Evolutionary conservation across 2,329 filamentous ascomycete species (phyloP), one percentile per base, ranked within the genome.

Genomic region (Fusarium siculi): DNA sequence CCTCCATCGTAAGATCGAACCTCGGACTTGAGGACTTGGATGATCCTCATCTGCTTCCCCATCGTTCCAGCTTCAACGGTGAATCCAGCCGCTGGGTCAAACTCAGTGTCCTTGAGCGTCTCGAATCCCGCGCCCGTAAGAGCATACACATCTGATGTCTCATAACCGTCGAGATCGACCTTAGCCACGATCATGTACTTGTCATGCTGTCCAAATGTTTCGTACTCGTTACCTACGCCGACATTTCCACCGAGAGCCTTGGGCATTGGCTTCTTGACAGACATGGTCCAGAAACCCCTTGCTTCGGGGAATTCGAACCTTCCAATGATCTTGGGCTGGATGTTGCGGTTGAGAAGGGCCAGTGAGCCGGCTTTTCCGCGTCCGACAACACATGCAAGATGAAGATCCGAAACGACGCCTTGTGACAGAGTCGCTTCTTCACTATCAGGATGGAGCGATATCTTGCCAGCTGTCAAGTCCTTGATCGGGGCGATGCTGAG

Each of bases 1-100:
- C 94, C 92, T 82, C 92, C 92, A 80, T 98, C 95, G 77, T 98
- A 99, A 69, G 93, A 96, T 66, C 96, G 89, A 30, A 98, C 90
- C 78, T 98, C 96, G 4, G 91, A 94, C 73, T 92, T 93, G 59
- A 97, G 86, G 5, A 97, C 92, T 79, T 98, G 96, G 21, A 98
- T 92, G 39, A 98, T 91, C 66, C 94, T 90, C 79, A 89, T 93
- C 68, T 93, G 91, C 57, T 90, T 89, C n/a, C 93, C 93, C 81
- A 99, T 90, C 1, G 92, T 93, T 21, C 93, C 94, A 23, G 96
- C 93, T 75, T 97, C 93, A 52, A 98, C 87, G 0, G 96, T 98
- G 37, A 92, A 90, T 32, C 95, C 96, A 70, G 95, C 94, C 50
- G 94, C 93, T 8, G 93, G 91, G 70, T 99, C 97, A 79, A 98